A percentile compares a stretch with the other conserved stretches of the same genome.
Conservation (phyloP, 768 basidiomycete genomes). For the Calvatia gigantea region DNA sequence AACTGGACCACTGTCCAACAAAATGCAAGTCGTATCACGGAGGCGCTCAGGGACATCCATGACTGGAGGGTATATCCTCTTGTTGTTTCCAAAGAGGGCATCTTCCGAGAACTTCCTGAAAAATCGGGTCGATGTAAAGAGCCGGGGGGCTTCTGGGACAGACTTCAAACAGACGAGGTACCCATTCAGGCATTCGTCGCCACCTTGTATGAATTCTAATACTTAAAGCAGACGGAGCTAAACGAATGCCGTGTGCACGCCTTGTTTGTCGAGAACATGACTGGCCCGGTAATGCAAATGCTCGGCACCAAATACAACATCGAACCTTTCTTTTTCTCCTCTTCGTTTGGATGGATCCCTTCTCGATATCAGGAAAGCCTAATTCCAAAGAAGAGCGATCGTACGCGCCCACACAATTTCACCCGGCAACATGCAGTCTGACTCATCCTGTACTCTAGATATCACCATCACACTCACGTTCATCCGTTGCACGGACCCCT, state of each 20-base stretch:
- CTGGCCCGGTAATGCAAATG: slow-evolving; percentile 47
- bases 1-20: slow-evolving; percentile 45
- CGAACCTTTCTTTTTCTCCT: slow-evolving; percentile 68
- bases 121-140: slow-evolving; percentile 11
- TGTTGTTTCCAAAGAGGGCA: slow-evolving; percentile 28
- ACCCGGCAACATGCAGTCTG: slow-evolving; percentile 29
- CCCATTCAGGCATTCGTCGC: slow-evolving; percentile 4
- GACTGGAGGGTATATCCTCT: slow-evolving; percentile 28
- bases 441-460: slow-evolving; percentile 28
- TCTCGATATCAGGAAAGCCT: slow-evolving; percentile 57
- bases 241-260: slow-evolving; percentile 39
- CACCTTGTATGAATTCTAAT: not conserved
- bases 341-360: slow-evolving; percentile 65
- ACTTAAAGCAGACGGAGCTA: not conserved
- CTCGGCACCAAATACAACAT: slow-evolving; percentile 51
- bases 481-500: slow-evolving; percentile 33
- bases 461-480: slow-evolving; percentile 50
- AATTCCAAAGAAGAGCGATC: slow-evolving; percentile 39
- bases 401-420: slow-evolving; percentile 50
- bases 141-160: slow-evolving; percentile 28
- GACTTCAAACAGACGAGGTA: slow-evolving; percentile 26
- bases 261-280: slow-evolving; percentile 46
- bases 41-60: slow-evolving; percentile 21
- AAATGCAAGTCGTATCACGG: slow-evolving; percentile 27
- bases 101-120: slow-evolving; percentile 23